Evolutionary conservation across 2,329 filamentous ascomycete genomes (phyloP), one percentile per base, ranked within the genome.

Genomic region (Colletotrichum abscissum): DNA sequence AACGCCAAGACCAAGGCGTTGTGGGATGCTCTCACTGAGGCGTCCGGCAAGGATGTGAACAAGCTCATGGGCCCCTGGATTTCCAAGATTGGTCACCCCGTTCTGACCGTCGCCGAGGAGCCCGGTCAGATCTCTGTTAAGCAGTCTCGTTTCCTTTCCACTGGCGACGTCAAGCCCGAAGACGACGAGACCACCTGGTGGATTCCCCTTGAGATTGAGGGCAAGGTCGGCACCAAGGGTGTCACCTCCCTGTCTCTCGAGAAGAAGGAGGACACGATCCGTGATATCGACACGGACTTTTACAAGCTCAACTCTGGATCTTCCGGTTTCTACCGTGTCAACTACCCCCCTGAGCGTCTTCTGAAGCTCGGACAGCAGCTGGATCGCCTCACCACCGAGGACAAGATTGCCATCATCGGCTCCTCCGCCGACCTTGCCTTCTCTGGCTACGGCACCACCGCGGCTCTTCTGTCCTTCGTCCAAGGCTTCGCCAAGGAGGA

Each of bases 151-250:
- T 99, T 98, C 89, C 88, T 99, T 26, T 94, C 94, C 24, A 95
- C 94, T 4, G 97, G 97, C 11, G 96, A 98, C 80, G 94, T 95
- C 69, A 95, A 95, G 85, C 88, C 95, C 1, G 94, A 97, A 79
- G 97, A 99, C 77, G 95, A 99, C 79, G 88, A 93, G 79, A 98
- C 95, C 3, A 92, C 91, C 24, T 99, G 97, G 97, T 99, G 97
- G 96, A 91, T 98, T 73, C 97, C 97, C 19, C 89, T 99, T 38
- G 93, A 93, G 16, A 87, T 99, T 33, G 93, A 95, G 81, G 93
- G 94, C 66, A 94, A 94, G 78, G 85, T 88, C 49, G 88, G 92
- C 26, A 86, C 92, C 38, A 85, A 90, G 42, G 90, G 89, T 8
- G 86, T 93, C 66, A 86, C 92, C 71, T 86, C 89, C 24, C 86